Evolutionary conservation across 768 basidiomycete genomes (phyloP).

Genomic region (Agaricus bisporus): DNA sequence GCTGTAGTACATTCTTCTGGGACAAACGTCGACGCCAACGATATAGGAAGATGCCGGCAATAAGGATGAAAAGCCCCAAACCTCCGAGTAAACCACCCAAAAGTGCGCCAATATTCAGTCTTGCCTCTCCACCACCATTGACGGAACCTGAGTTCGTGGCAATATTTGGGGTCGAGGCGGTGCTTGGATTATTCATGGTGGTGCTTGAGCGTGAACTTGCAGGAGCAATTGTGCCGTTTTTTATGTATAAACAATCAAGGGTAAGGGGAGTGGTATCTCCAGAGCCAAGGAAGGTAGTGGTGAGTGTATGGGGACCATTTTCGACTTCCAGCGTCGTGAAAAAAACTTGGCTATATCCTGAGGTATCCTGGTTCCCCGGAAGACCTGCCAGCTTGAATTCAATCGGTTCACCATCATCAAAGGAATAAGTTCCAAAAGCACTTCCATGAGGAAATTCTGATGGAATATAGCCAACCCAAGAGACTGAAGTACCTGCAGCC

Average conservation of each 20-base stretch:
- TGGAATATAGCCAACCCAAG: slow-evolving; percentile 10
- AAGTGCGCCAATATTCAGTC: not conserved
- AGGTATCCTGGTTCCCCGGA: not conserved
- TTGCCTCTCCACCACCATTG: not conserved
- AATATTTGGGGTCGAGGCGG: no score
- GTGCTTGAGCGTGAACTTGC: no score
- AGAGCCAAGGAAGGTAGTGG: slow-evolving; percentile 16
- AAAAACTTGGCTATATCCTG: slow-evolving; percentile 18
- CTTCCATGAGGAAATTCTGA: not conserved
- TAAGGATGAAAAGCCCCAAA: not conserved
- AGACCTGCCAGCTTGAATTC: slow-evolving; percentile 17
- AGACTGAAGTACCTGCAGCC: slow-evolving; percentile 8
- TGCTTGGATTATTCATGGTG: no score
- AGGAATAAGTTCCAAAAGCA: slow-evolving; percentile 11
- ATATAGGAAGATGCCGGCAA: not conserved
- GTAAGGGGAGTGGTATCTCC: slow-evolving; percentile 17
- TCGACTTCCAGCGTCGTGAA: slow-evolving; percentile 17
- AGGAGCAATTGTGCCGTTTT: slow-evolving; percentile 14
- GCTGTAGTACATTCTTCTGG: no score
- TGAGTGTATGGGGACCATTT: slow-evolving; percentile 17
- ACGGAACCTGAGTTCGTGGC: no score
- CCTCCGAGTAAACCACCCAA: not conserved
- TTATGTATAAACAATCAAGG: slow-evolving; percentile 19
- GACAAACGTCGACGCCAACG: not conserved
- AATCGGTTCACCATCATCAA: slow-evolving; percentile 17